Evolutionary conservation across 495 filamentous ascomycete genomes (phyloP), one percentile per base, ranked within the genome.

Genomic region (Aspergillus carlsbadensis): DNA sequence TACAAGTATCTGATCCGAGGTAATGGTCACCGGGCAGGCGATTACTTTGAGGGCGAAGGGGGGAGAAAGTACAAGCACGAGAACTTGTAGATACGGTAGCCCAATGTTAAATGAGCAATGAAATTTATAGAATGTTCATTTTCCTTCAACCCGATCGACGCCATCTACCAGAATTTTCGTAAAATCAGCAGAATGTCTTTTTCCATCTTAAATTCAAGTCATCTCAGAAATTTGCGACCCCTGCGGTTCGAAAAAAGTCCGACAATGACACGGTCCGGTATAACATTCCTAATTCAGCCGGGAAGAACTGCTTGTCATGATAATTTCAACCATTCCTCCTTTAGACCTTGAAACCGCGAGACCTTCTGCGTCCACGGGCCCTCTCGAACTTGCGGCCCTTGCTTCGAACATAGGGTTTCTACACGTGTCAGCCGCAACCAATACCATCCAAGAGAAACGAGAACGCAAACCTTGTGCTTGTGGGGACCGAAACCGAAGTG

Each of bases 381-480:
- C 84, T 81, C 86, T 98, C 94, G 81, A 98, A 98, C 83, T 98
- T 98, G 75, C 95, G 88, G 67, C 95, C 95, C 87, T 98, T 98
- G 83, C 89, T 94, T 76, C 87, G 85, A 66, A 98, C 85, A 65
- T 97, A 92, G 22, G 95, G 95, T 83, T 96, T 96, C 91, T 91
- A 61, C 50, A 64, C 37, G 50, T 42, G 65, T 72, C 60, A 74
- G 63, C 26, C 18, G 11, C 3, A 47, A 49, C 48, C 39, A 2
- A 26, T 33, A n/a, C 1, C 10, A 26, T 17, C 7, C 20, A 4
- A 15, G 50, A 37, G 37, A 10, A 41, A 24, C 49, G 31, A 53
- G 7, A 5, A 34, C 10, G 52, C 43, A 22, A 71, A 92, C 90
- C 89, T 98, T 98, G 84, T 95, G 82, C 75, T 85, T 90, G 83